These are phyloP conservation scores for Sphaerobolus stellatus DNA, from an alignment of 1,284 basidiomycete genomes.

Conservation along the genomic window DNA sequence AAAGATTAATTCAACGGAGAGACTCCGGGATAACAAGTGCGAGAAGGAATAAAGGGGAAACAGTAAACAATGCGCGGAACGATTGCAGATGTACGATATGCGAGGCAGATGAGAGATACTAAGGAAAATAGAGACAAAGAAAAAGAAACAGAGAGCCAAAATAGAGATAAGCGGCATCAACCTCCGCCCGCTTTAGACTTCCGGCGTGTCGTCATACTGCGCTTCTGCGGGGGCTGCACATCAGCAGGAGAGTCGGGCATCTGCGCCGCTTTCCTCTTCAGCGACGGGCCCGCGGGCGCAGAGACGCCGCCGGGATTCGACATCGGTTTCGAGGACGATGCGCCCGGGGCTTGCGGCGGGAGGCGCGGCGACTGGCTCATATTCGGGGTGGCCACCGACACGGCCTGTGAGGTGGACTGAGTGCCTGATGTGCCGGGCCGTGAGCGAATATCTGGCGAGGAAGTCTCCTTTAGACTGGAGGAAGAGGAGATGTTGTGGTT, in stretches of 20 bases:
- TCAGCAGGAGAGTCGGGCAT: conserved; percentile 50
- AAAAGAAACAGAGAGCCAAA: conserved; percentile 20
- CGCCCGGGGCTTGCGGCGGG: conserved; percentile 23
- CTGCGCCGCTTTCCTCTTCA: conserved; percentile 61
- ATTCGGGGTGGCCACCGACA: conserved; percentile 22
- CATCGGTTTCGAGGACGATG: conserved; percentile 28
- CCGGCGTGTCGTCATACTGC: conserved; percentile 47
- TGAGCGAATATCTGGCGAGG: not conserved
- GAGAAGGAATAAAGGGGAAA: conserved; percentile 15
- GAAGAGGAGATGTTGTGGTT: too few relatives aligned
- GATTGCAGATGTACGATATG: not conserved
- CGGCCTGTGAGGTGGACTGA: not conserved
- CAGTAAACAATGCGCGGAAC: conserved; percentile 15
- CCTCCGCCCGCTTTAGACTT: conserved; percentile 46
- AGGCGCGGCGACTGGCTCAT: conserved; percentile 31
- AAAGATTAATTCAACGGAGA: conserved; percentile 33
- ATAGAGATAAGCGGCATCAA: conserved; percentile 29
- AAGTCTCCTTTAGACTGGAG: too few relatives aligned
- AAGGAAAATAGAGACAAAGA: conserved; percentile 26
- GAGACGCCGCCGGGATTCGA: conserved; percentile 9
- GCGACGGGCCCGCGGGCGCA: conserved; percentile 26
- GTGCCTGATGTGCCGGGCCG: not conserved
- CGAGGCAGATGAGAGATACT: conserved; percentile 22
- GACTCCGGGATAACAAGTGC: conserved; percentile 7
- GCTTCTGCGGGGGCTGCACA: conserved; percentile 47